Percentiles rank a stretch among this genome's conserved stretches.
phyloP scores from a whole-genome alignment of 345 rosid species.

The thale cress (Arabidopsis thaliana) region TAIR10.1 NC_003074.8:22594501-22595000 shows the following conservation, averaged over 20 bases:
- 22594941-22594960: constrained; percentile 30
- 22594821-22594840: constrained; percentile 51
- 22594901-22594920: constrained; percentile 43
- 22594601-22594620: constrained; percentile 44
- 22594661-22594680: constrained; percentile 50
- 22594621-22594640: constrained; percentile 51
- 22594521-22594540: neutral
- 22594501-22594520: too few species aligned
- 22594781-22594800: constrained; percentile 41
- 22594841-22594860: neutral
- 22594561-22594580: constrained; percentile 32
- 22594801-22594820: constrained; percentile 46
- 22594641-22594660: constrained; percentile 49
- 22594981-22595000: constrained; percentile 43
- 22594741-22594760: constrained; percentile 28
- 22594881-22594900: neutral
- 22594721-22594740: constrained; percentile 39
- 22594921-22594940: constrained; percentile 35
- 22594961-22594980: constrained; percentile 38
- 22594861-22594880: neutral
- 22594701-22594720: constrained; percentile 18
- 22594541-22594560: constrained; percentile 18
- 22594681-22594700: constrained; percentile 37
- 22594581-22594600: constrained; percentile 21
- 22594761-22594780: constrained; percentile 35